phyloP scores from a whole-genome alignment of 164 flowering plant species.

The Vitis rupestris region DNA sequence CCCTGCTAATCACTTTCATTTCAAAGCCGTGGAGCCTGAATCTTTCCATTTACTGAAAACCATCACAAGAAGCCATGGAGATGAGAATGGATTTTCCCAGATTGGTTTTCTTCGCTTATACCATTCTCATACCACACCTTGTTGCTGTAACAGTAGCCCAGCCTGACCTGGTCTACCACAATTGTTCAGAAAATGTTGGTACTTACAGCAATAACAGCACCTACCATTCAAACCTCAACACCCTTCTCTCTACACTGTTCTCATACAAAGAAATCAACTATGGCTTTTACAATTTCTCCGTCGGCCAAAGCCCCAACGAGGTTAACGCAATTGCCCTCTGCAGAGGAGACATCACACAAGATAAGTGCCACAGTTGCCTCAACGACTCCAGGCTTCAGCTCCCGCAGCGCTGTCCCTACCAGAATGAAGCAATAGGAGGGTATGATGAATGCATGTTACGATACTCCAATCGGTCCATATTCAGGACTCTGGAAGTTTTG shows the following conservation, averaged over 20 bases:
- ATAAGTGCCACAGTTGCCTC: slow-evolving; percentile 13
- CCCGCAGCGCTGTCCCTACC: slow-evolving; percentile 17
- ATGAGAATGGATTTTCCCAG: too few relatives aligned
- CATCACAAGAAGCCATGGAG: too few relatives aligned
- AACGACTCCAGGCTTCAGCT: neutral
- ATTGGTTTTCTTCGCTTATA: too few relatives aligned
- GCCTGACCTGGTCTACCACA: neutral
- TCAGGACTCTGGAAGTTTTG: neutral
- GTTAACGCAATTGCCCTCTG: slow-evolving; percentile 21
- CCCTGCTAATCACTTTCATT: too few relatives aligned
- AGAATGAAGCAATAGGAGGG: slow-evolving; percentile 18
- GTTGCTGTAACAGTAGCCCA: too few relatives aligned
- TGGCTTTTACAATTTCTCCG: slow-evolving; percentile 22
- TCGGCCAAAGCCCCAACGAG: slow-evolving; percentile 13
- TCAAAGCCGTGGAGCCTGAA: too few relatives aligned
- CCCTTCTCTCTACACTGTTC: slow-evolving; percentile 26
- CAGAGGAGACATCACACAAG: slow-evolving; percentile 8
- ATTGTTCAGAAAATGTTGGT: neutral
- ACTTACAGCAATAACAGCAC: slow-evolving; percentile 17
- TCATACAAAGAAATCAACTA: slow-evolving; percentile 4
- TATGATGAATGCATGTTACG: slow-evolving; percentile 22
- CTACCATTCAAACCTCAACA: slow-evolving; percentile 22
- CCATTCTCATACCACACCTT: too few relatives aligned
- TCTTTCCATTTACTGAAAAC: too few relatives aligned
- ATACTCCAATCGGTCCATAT: slow-evolving; percentile 21